Conservation (phyloP, 1,284 basidiomycete species). For the Pseudomicrostroma phylloplanum region DNA sequence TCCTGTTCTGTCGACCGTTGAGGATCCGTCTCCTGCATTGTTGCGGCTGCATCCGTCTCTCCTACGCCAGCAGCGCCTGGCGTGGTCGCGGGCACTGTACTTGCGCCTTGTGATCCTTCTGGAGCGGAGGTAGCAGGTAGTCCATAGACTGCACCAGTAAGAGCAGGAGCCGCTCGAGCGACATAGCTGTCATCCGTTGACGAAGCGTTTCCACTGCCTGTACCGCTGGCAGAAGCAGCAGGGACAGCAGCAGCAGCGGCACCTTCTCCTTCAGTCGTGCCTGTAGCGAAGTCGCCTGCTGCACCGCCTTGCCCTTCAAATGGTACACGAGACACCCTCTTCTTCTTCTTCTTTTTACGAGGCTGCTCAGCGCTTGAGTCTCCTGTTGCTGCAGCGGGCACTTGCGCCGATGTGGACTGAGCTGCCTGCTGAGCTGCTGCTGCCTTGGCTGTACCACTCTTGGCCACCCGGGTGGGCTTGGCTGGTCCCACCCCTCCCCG, state of each 20-base stretch:
- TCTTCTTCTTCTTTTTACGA: slow-evolving; percentile 22
- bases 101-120: too few relatives aligned
- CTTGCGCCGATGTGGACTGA: neutral
- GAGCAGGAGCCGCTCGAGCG: too few relatives aligned
- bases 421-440: slow-evolving; percentile 8
- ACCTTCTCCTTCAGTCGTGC: too few relatives aligned
- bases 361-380: slow-evolving; percentile 1
- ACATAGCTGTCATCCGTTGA: too few relatives aligned
- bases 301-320: neutral
- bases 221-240: too few relatives aligned
- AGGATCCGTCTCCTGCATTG: too few relatives aligned
- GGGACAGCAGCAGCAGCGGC: too few relatives aligned
- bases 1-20: slow-evolving; percentile 6
- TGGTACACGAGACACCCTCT: slow-evolving; percentile 10
- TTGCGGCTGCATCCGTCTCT: slow-evolving; percentile 11
- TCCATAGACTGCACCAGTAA: too few relatives aligned
- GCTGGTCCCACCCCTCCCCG: slow-evolving; percentile 16
- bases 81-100: too few relatives aligned
- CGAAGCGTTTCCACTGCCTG: too few relatives aligned
- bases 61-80: neutral
- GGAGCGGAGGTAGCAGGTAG: too few relatives aligned
- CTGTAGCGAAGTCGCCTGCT: too few relatives aligned
- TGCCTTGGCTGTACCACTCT: slow-evolving; percentile 12
- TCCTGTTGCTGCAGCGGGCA: slow-evolving; percentile 8
- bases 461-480: slow-evolving; percentile 14